Conservation (phyloP, 2,329 filamentous ascomycete species). For the Gliomastix tumulicola region DNA sequence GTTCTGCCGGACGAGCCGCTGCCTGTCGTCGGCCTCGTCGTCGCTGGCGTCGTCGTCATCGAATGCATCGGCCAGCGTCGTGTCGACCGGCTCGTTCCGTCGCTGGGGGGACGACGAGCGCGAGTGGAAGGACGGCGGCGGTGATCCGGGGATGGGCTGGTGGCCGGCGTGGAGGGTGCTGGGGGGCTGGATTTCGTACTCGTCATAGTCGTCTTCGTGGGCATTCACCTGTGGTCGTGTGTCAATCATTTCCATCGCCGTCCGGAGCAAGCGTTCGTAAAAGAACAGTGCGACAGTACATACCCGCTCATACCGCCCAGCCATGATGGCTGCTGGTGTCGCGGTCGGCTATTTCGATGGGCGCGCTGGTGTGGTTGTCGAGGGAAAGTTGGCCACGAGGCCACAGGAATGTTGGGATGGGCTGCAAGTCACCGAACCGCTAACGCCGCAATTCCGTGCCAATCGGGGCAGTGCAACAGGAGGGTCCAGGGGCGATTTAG, state of each 20-base stretch:
- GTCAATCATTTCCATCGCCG: no score
- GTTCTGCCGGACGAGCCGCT: conserved; percentile 73
- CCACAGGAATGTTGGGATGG: no score
- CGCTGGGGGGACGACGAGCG: conserved; percentile 55
- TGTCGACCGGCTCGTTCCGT: conserved; percentile 47
- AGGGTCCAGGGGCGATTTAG: no score
- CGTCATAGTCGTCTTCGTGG: conserved; percentile 47
- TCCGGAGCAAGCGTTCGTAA: no score
- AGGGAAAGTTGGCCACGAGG: no score
- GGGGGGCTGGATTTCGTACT: conserved; percentile 8
- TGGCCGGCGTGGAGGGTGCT: conserved; percentile 24
- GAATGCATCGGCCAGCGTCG: conserved; percentile 88
- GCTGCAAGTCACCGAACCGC: no score
- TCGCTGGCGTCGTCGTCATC: conserved; percentile 73
- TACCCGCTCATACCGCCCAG: conserved; percentile 43
- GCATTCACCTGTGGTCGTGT: conserved; percentile 56
- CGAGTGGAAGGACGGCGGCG: conserved; percentile 83
- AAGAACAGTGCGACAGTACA: no score
- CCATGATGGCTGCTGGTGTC: no score
- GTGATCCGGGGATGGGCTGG: conserved; percentile 46
- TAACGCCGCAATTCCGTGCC: no score
- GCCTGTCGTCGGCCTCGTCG: conserved; percentile 68
- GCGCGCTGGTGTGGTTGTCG: no score
- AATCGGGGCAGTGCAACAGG: no score
- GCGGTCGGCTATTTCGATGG: no score